These are phyloP conservation scores for Russula dissimulans DNA, from an alignment of 768 basidiomycete species.

Conservation along the genomic window DNA sequence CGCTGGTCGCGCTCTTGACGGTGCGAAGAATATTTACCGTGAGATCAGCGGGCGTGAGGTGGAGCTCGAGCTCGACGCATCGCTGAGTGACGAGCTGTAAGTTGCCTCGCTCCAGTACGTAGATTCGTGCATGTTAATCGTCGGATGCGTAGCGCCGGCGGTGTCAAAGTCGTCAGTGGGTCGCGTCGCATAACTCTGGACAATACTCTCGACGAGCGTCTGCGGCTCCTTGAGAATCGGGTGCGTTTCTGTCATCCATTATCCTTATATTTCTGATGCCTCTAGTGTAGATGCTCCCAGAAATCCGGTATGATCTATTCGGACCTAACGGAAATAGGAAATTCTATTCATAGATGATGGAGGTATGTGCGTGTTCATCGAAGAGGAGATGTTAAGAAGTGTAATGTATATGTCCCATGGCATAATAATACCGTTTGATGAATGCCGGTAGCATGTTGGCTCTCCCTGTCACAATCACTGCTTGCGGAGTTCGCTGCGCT, in stretches of 20 bases:
- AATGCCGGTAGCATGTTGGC: background rate
- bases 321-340: conserved; percentile 88
- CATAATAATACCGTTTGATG: background rate
- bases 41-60: conserved; percentile 68
- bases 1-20: conserved; percentile 53
- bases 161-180: conserved; percentile 67
- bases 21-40: conserved; percentile 58
- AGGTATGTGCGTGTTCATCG: background rate
- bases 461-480: background rate
- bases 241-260: conserved; percentile 34
- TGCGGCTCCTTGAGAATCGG: conserved; percentile 82
- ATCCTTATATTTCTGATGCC: background rate
- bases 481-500: background rate
- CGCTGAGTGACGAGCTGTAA: conserved; percentile 60
- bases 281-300: conserved; percentile 76
- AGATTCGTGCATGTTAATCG: background rate
- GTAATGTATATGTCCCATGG: background rate
- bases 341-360: conserved; percentile 56
- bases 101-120: conserved; percentile 19
- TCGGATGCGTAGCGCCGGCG: conserved; percentile 56
- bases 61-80: conserved; percentile 48
- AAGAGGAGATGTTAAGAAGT: background rate
- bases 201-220: conserved; percentile 89
- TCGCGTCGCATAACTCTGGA: conserved; percentile 78
- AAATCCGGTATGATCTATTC: conserved; percentile 83